Conservation (phyloP, 306 rosid genomes). For the Fragaria vesca region DNA sequence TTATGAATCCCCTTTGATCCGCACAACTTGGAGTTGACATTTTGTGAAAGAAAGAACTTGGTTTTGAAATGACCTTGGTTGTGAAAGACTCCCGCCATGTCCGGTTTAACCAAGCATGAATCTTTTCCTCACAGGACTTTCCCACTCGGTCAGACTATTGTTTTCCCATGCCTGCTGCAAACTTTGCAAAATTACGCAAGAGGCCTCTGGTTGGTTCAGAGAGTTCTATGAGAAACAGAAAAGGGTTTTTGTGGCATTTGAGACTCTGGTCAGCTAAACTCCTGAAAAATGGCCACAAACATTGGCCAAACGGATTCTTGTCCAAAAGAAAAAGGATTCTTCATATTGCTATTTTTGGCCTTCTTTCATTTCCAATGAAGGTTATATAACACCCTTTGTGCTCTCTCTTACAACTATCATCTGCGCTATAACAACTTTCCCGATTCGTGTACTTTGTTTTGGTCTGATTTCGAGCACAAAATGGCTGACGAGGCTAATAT, state of each 20-base stretch:
- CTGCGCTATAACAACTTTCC: neutral
- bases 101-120: neutral
- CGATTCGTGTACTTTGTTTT: neutral
- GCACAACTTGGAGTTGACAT: slow-evolving; percentile 4
- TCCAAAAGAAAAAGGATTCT: neutral
- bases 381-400: neutral
- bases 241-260: neutral
- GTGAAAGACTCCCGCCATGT: neutral
- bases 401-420: neutral
- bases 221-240: neutral
- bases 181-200: neutral
- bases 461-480: neutral
- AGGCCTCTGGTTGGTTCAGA: neutral
- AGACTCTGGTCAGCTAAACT: neutral
- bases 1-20: neutral
- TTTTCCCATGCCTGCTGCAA: neutral
- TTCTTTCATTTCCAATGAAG: neutral
- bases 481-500: slow-evolving; percentile 5
- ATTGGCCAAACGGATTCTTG: too few species aligned
- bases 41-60: neutral
- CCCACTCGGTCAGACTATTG: neutral
- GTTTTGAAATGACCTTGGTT: neutral
- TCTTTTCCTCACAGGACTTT: neutral
- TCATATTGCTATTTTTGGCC: neutral
- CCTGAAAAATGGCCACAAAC: neutral